A percentile compares a stretch with the other conserved stretches of the same genome.
phyloP scores from a whole-genome alignment of 257 asterid genomes.

The Euphrasia confusa region DNA sequence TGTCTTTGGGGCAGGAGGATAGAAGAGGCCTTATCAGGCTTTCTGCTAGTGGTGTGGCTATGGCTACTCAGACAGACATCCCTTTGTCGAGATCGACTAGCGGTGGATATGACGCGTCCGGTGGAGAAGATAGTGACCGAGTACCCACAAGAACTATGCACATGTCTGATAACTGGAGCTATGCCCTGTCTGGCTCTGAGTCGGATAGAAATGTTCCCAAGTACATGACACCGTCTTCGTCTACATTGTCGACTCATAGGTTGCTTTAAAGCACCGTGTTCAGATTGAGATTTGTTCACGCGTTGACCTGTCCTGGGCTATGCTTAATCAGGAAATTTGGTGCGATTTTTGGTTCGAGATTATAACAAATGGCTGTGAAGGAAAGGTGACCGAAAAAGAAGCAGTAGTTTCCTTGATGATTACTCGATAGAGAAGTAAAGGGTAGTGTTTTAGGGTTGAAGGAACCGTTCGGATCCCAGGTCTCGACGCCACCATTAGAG shows the following conservation, averaged over 20 bases:
- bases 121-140: conserved; percentile 95
- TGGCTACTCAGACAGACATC: conserved; percentile 37
- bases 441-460: neutral
- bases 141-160: conserved; percentile 56
- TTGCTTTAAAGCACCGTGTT: conserved; percentile 31
- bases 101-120: conserved; percentile 95
- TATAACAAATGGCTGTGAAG: conserved; percentile 17
- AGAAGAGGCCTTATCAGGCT: conserved; percentile 46
- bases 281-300: conserved; percentile 35
- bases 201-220: conserved; percentile 36
- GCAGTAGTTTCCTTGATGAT: neutral
- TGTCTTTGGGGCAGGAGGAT: conserved; percentile 60
- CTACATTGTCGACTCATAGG: conserved; percentile 39
- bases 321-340: neutral
- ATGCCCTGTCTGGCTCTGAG: conserved; percentile 70
- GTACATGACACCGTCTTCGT: conserved; percentile 48
- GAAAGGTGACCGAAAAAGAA: conserved; percentile 18
- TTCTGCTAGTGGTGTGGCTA: conserved; percentile 24
- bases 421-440: neutral
- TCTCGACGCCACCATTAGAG: neutral
- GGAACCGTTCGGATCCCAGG: conserved; percentile 9
- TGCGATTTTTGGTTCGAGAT: conserved; percentile 20
- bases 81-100: conserved; percentile 85
- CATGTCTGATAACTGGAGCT: conserved; percentile 64
- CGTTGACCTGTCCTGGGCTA: conserved; percentile 26